phyloP scores from a whole-genome alignment of 495 filamentous ascomycete genomes.

The Trichodelitschia bisporula region DNA sequence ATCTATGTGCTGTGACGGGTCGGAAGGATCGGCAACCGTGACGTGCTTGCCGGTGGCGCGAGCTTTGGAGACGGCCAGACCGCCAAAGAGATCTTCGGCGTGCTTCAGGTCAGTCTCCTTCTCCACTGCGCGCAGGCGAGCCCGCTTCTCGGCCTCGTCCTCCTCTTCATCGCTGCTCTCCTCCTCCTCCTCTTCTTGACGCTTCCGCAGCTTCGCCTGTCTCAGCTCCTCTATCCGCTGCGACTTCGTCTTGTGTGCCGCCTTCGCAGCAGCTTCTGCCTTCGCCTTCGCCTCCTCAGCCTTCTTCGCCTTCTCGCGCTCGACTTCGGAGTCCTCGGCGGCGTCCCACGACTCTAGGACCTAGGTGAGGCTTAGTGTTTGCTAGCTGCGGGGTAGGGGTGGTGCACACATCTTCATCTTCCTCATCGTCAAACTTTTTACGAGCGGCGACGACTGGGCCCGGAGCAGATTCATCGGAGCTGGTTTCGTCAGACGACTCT shows the following conservation, averaged over 20 bases:
- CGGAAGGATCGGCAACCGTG: conserved; percentile 33
- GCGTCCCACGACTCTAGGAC: conserved; percentile 95
- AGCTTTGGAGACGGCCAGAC: conserved; percentile 32
- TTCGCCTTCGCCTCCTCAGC: conserved; percentile 70
- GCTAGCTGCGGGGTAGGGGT: background rate
- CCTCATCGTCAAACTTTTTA: conserved; percentile 78
- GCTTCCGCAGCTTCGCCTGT: conserved; percentile 19
- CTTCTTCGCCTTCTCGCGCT: conserved; percentile 81
- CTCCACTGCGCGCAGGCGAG: conserved; percentile 49
- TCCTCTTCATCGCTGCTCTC: conserved; percentile 36
- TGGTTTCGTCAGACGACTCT: conserved; percentile 35
- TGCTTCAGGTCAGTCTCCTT: conserved; percentile 75
- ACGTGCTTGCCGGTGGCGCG: conserved; percentile 29
- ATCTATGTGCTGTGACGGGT: conserved; percentile 60
- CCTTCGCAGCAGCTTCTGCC: conserved; percentile 72
- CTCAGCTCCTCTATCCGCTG: conserved; percentile 67
- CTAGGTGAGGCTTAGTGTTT: conserved; percentile 18
- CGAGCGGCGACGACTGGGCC: conserved; percentile 26
- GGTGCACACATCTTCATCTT: conserved; percentile 52
- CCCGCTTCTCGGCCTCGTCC: conserved; percentile 44
- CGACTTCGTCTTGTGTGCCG: conserved; percentile 72
- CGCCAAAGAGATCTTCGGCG: conserved; percentile 75
- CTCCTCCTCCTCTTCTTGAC: conserved; percentile 28
- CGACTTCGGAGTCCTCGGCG: conserved; percentile 87
- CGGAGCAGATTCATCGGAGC: conserved; percentile 34